phyloP scores from a whole-genome alignment of 2,329 filamentous ascomycete genomes.

The Aspergillus calidoustus region DNA sequence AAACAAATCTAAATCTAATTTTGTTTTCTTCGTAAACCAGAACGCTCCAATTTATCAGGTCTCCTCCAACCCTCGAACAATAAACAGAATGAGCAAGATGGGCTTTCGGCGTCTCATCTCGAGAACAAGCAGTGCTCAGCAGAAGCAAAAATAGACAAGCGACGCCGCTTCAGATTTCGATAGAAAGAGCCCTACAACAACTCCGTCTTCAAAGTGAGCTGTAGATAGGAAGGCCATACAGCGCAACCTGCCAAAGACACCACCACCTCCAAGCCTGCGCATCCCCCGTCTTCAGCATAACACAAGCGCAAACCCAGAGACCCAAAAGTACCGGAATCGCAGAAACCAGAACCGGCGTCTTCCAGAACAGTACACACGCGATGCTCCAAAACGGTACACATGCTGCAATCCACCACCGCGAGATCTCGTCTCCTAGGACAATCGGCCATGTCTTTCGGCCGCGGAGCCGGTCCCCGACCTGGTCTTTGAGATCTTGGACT shows the following conservation, averaged over 20 bases:
- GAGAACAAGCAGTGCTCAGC: too few species aligned
- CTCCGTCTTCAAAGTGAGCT: background rate
- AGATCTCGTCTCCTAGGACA: constrained; percentile 32
- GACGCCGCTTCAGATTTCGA: too few species aligned
- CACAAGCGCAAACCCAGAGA: background rate
- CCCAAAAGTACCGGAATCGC: background rate
- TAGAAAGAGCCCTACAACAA: background rate
- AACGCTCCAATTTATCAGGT: too few species aligned
- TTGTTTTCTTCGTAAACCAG: too few species aligned
- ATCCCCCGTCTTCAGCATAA: background rate
- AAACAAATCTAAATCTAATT: background rate
- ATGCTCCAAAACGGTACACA: constrained; percentile 30
- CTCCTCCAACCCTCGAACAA: too few species aligned
- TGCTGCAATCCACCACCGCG: constrained; percentile 29
- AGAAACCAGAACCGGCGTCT: background rate
- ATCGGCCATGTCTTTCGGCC: constrained; percentile 34
- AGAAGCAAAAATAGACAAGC: too few species aligned
- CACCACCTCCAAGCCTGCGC: constrained; percentile 11
- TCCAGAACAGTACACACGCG: constrained; percentile 19
- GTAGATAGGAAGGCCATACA: constrained; percentile 1
- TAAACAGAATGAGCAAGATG: too few species aligned
- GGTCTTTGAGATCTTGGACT: constrained; percentile 46
- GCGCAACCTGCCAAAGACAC: constrained; percentile 9
- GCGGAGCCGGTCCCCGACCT: constrained; percentile 34
- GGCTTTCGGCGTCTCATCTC: too few species aligned